Percentiles rank a stretch among this genome's conserved stretches.
These are phyloP conservation scores for Microbotryum violaceum DNA, from an alignment of 1,284 basidiomycete genomes.

Conservation along the genomic window DNA sequence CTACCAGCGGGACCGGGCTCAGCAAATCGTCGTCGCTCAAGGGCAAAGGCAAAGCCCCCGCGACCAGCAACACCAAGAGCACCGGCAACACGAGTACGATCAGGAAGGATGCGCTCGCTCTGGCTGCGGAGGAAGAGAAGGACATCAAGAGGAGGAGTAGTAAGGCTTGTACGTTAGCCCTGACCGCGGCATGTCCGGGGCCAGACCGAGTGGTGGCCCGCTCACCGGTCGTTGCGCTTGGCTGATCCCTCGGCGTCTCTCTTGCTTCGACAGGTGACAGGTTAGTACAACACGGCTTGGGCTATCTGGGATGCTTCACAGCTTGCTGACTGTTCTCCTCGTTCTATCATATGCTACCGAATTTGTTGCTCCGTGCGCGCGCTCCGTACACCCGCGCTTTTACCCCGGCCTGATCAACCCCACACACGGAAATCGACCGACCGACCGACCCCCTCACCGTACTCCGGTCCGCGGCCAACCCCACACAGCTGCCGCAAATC, in stretches of 20 bases:
- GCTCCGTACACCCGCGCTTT: neutral
- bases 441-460: neutral
- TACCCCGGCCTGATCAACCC: no score
- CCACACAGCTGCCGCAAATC: constrained; percentile 68
- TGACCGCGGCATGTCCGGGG: neutral
- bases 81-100: neutral
- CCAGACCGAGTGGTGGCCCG: neutral
- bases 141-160: constrained; percentile 15
- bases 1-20: no score
- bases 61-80: neutral
- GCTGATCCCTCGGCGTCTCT: neutral
- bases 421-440: neutral
- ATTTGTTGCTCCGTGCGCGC: neutral
- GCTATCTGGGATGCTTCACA: no score
- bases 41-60: no score
- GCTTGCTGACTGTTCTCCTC: neutral
- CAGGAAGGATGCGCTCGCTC: neutral
- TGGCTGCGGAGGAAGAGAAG: neutral
- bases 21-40: no score
- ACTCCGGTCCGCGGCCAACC: neutral
- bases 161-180: constrained; percentile 22
- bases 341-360: neutral
- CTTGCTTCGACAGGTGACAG: constrained; percentile 6
- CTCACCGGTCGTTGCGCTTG: neutral
- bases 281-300: neutral